These are phyloP conservation scores for Lactuca sativa DNA, from an alignment of 129 eudicot species.

Conservation along the genomic window DNA sequence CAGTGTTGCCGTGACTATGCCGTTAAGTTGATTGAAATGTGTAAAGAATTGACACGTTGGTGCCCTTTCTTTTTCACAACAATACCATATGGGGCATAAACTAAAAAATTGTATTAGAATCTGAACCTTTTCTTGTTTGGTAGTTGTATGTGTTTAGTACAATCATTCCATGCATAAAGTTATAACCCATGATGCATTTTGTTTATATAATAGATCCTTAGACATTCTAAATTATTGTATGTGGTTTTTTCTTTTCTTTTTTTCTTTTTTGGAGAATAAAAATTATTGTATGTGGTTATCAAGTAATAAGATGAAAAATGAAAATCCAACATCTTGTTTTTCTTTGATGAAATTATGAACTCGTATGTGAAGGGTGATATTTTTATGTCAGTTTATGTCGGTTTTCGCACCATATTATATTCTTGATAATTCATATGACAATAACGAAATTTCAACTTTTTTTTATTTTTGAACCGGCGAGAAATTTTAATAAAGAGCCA, in stretches of 20 bases:
- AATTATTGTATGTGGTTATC: slow-evolving; percentile 4
- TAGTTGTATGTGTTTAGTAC: slow-evolving; percentile 28
- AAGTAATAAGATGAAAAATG: not conserved
- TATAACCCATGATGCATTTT: slow-evolving; percentile 22
- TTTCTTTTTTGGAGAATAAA: too few relatives aligned
- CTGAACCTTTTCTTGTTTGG: slow-evolving; percentile 23
- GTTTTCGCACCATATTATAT: too few relatives aligned
- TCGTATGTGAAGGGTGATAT: not conserved
- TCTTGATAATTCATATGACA: not conserved
- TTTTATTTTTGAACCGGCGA: too few relatives aligned
- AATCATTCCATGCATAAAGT: slow-evolving; percentile 32
- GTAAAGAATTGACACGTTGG: slow-evolving; percentile 27
- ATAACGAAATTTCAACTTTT: too few relatives aligned
- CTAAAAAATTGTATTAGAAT: slow-evolving; percentile 16
- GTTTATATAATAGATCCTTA: slow-evolving; percentile 21
- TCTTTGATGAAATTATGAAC: slow-evolving; percentile 1
- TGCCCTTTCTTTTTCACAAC: slow-evolving; percentile 21
- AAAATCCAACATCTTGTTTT: slow-evolving; percentile 1
- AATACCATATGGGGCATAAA: slow-evolving; percentile 30
- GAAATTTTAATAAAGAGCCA: too few relatives aligned
- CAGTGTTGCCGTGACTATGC: slow-evolving; percentile 52
- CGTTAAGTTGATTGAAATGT: slow-evolving; percentile 40
- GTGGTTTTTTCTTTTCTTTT: not conserved
- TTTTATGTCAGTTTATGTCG: not conserved
- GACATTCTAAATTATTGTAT: slow-evolving; percentile 21